Conservation (phyloP, 371 early-diverging fungal genomes). For the Rhizomucor pusillus region DNA sequence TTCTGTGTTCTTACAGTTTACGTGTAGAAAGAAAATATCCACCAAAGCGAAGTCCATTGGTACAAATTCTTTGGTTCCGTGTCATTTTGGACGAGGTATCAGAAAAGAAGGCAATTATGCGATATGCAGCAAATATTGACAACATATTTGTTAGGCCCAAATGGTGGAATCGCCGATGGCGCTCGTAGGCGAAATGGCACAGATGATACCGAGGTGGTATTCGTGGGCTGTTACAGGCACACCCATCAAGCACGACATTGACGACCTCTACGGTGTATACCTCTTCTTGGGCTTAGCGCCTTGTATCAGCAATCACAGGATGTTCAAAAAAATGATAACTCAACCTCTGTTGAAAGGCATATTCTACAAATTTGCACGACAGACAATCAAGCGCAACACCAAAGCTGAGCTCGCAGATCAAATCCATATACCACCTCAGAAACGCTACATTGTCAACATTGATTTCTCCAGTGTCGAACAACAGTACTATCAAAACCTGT, state of each 20-base stretch:
- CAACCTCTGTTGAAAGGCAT: constrained; percentile 15
- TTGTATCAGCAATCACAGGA: constrained; percentile 16
- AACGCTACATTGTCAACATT: constrained; percentile 42
- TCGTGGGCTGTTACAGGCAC: constrained; percentile 77
- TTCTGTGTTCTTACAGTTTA: neutral
- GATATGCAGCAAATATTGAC: too few relatives aligned
- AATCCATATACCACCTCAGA: constrained; percentile 58
- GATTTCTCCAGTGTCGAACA: constrained; percentile 58
- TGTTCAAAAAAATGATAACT: constrained; percentile 5
- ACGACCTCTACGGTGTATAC: constrained; percentile 54
- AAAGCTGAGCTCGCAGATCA: constrained; percentile 52
- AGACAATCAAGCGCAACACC: constrained; percentile 56
- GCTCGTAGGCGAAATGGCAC: constrained; percentile 53
- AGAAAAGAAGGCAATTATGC: neutral
- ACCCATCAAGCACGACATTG: constrained; percentile 44
- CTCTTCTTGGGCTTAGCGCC: constrained; percentile 43
- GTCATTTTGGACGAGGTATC: constrained; percentile 54
- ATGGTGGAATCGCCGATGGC: constrained; percentile 57
- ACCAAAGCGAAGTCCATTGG: constrained; percentile 44
- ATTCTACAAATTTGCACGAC: constrained; percentile 33
- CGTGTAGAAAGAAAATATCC: constrained; percentile 32
- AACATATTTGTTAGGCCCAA: constrained; percentile 54
- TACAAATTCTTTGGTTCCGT: constrained; percentile 60
- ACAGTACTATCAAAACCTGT: constrained; percentile 60
- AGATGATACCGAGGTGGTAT: constrained; percentile 53